Evolutionary conservation across 1,284 basidiomycete genomes (phyloP), one percentile per base, ranked within the genome.

Genomic region (Trichosporon asahii): DNA sequence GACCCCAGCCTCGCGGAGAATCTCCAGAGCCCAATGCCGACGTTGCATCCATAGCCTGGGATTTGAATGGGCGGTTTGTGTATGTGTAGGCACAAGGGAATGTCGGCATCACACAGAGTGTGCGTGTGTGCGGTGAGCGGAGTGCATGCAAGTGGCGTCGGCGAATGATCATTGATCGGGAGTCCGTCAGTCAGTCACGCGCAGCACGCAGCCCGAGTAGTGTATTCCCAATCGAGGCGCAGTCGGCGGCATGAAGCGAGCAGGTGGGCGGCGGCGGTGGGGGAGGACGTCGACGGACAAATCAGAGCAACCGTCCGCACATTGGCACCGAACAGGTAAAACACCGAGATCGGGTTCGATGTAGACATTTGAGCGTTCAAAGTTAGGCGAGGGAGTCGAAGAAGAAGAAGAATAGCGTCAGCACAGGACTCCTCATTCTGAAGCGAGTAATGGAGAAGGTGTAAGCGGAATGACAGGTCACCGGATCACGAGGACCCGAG

Each of bases 1-100:
- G 8, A 82, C 80, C 11, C 74, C 73, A 64, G 83, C 82, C 27
- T 73, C 73, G 7, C 79, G 74, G 23, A 84, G 75, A 1, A 81
- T 79, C 14, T 82, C 76, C 46, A 84, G 68, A 0, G 81, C 81
- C 83, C 83, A 84, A 31, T 76, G 74, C 60, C 81, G 73, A 37
- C 83, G 69, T 68, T 84, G 83, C 75, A 81, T 79, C 81, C 81
- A 82, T 60, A 82, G 72, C 57, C 81, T 82, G 72, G 2, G 27
- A 65, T 15, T 4, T 33, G 27, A 31, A 61, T 33, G 18, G 4
- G 27, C 33, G 4, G 27, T 61, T 31, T 60, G 23, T 12, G 70
- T 69, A 21, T 70, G 72, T 44, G 21, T 3, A 11, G n/a, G 37
- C 12, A 5, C 9, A 40, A 7, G 31, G 25, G 18, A 18, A 23